Evolutionary conservation across 129 eudicot species (phyloP).

Genomic region (Flaveria sonorensis): DNA sequence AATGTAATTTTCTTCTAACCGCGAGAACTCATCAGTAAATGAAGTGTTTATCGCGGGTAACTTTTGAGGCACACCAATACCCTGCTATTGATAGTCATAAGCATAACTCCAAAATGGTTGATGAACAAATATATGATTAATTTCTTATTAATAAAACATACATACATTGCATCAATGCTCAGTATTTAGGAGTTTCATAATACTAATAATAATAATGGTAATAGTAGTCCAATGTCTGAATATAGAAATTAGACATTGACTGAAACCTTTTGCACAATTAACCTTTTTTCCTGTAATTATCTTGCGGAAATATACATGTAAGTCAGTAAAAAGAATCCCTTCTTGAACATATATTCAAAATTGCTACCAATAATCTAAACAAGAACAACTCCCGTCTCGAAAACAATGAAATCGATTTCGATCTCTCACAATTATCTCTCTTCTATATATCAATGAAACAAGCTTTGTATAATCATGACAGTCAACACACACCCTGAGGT

Average conservation of each 20-base stretch:
- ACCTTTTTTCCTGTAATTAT: background rate
- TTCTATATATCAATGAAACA: conserved; percentile 37
- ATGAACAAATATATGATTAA: too few relatives aligned
- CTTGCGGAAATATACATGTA: background rate
- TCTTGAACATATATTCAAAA: background rate
- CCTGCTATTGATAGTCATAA: background rate
- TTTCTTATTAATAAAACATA: too few relatives aligned
- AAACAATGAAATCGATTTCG: conserved; percentile 54
- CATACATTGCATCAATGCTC: too few relatives aligned
- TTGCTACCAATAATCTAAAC: conserved; percentile 62
- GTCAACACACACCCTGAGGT: conserved; percentile 43
- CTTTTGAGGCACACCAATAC: too few relatives aligned
- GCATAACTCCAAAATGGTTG: too few relatives aligned
- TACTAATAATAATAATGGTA: too few relatives aligned
- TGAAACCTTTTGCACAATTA: background rate
- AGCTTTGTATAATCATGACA: conserved; percentile 41
- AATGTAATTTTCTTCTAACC: background rate
- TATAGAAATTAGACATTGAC: background rate
- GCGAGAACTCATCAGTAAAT: background rate
- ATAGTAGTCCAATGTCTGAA: background rate
- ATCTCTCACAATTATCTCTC: conserved; percentile 61
- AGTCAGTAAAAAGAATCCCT: background rate
- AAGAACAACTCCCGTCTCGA: conserved; percentile 51
- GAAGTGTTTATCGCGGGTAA: too few relatives aligned
- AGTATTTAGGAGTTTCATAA: too few relatives aligned